These are phyloP conservation scores for Termitomyces sp. DNA, from an alignment of 768 basidiomycete species.

Conservation along the genomic window DNA sequence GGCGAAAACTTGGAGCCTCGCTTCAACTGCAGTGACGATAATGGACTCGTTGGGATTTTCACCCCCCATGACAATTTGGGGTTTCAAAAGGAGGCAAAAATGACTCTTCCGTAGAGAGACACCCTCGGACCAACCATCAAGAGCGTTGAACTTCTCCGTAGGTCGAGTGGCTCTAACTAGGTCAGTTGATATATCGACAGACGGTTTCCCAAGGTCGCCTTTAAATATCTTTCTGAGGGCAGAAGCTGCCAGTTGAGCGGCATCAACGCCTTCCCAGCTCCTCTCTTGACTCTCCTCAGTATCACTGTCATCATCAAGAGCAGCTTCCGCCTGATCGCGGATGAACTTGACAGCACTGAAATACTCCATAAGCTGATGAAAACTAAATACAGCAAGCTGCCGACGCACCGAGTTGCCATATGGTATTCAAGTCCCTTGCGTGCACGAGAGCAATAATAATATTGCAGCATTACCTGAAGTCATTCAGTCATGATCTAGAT, in stretches of 20 bases:
- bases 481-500: conserved; percentile 9
- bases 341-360: conserved; percentile 80
- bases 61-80: conserved; percentile 79
- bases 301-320: conserved; percentile 22
- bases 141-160: conserved; percentile 42
- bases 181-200: conserved; percentile 31
- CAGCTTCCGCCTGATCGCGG: conserved; percentile 67
- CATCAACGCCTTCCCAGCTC: conserved; percentile 27
- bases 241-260: conserved; percentile 62
- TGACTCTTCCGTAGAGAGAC: conserved; percentile 66
- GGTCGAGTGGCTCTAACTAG: conserved; percentile 18
- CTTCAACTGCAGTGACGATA: conserved; percentile 75
- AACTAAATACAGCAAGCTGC: neutral
- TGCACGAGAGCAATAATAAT: conserved; percentile 77
- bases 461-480: conserved; percentile 74
- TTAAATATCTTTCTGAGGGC: conserved; percentile 61
- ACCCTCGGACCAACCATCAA: conserved; percentile 69
- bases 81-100: conserved; percentile 84
- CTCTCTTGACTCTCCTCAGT: conserved; percentile 20
- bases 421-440: conserved; percentile 82
- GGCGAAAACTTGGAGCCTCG: conserved; percentile 69
- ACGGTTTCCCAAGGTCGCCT: conserved; percentile 44
- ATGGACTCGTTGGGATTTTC: conserved; percentile 48
- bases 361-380: conserved; percentile 6
- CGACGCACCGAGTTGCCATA: conserved; percentile 73